Base-by-base conservation (phyloP, 768 basidiomycete species). In the Leccinum sublutescens region DNA sequence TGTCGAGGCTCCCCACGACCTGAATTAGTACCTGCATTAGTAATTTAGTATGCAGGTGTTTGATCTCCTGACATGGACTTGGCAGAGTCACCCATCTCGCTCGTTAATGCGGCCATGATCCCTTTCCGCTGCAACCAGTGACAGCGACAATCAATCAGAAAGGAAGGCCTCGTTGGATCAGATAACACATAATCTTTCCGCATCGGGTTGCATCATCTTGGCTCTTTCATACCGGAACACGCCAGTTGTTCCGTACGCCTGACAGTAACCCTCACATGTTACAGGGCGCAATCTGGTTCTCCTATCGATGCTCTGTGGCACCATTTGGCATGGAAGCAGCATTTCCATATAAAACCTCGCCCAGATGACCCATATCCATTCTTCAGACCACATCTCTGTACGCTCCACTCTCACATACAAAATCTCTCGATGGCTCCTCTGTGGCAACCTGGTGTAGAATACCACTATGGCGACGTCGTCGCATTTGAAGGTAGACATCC, bases 381-480 rank as follows among this genome's bases (percentile, higher is more conserved):
- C 53, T 50, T 31, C 34, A 2, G 49, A 58, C 58, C 54, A 50
- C 50, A 52, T 53, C 58, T 48, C 48, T 58, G 55, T 57, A 33
- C 50, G 51, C n/a, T 50, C 40, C 49, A n/a, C 54, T 34, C 49
- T 59, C 54, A n/a, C 21, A 60, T 21, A 27, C 45, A 25, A 47
- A 25, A 17, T 55, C 47, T 8, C 23, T 57, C 53, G 43, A 85
- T 83, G 83, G 68, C 73, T 57, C 68, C 67, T 54, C 66, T 61
- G 49, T 90, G 88, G 88, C 72, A 85, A 75, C 86, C 87, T 38
- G 86, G 86, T 49, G 84, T 79, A 19, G 69, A 80, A 58, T 90
- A 90, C 77, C 72, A 77, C 65, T 63, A 66, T 47, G 83, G 78
- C 60, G 78, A 81, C 54, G 74, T 84, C 31, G 88, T 90, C 60